Evolutionary conservation across 169 alveolate genomes (phyloP).

Genomic region (Plasmodium adleri): DNA sequence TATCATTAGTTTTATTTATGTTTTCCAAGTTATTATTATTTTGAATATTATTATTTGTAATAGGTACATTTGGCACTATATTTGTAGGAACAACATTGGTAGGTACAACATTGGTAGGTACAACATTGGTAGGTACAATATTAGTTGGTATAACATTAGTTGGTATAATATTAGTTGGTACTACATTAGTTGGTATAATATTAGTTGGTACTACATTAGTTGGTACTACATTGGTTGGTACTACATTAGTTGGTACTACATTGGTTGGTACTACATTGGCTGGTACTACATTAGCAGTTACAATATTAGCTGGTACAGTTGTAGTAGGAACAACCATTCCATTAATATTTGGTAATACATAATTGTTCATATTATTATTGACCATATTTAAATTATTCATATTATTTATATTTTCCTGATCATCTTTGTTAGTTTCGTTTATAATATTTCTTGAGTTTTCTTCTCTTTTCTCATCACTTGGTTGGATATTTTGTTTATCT

Average conservation of each 20-base stretch:
- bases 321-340: not conserved
- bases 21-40: not conserved
- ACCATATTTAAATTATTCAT: not conserved
- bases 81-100: no score
- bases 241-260: no score
- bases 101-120: no score
- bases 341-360: not conserved
- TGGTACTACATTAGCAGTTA: no score
- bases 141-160: no score
- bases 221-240: no score
- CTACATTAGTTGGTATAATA: no score
- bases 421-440: not conserved
- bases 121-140: no score
- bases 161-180: no score
- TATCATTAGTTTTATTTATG: not conserved
- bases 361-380: conserved; percentile 1
- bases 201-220: no score
- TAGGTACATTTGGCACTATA: no score
- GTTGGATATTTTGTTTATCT: not conserved
- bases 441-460: not conserved
- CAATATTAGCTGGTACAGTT: not conserved
- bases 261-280: no score
- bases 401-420: not conserved
- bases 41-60: not conserved
- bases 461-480: not conserved